These are phyloP conservation scores for Xylariaceae sp. DNA, from an alignment of 2,329 filamentous ascomycete species.

Conservation along the genomic window DNA sequence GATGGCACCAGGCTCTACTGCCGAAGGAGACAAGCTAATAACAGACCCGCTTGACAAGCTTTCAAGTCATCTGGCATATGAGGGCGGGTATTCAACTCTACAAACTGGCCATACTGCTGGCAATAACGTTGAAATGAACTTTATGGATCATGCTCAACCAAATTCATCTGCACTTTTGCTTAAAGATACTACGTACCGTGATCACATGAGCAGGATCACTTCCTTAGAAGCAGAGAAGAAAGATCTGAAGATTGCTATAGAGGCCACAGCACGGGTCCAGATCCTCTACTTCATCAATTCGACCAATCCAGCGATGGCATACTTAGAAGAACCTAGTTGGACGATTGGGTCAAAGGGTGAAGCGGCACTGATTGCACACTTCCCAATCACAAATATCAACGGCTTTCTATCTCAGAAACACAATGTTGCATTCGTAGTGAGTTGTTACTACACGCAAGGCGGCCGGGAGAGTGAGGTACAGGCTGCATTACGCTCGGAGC, in stretches of 20 bases:
- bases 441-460: not conserved
- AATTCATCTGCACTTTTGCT: no score
- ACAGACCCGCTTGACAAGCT: no score
- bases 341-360: constrained; percentile 2
- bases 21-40: no score
- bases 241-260: not conserved
- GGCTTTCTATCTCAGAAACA: constrained; percentile 7
- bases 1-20: no score
- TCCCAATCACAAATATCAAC: constrained; percentile 1
- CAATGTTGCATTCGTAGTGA: constrained; percentile 5
- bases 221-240: not conserved
- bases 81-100: no score
- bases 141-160: no score
- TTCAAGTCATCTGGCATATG: no score
- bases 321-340: constrained; percentile 12
- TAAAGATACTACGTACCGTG: no score
- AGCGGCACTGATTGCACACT: constrained; percentile 1
- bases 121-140: no score
- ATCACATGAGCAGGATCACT: no score
- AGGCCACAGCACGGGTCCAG: not conserved
- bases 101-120: no score
- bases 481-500: not conserved
- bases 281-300: not conserved
- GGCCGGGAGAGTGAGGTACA: not conserved
- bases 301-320: not conserved